Conservation (phyloP, 2,329 filamentous ascomycete genomes). For the Xylariaceae sp. region DNA sequence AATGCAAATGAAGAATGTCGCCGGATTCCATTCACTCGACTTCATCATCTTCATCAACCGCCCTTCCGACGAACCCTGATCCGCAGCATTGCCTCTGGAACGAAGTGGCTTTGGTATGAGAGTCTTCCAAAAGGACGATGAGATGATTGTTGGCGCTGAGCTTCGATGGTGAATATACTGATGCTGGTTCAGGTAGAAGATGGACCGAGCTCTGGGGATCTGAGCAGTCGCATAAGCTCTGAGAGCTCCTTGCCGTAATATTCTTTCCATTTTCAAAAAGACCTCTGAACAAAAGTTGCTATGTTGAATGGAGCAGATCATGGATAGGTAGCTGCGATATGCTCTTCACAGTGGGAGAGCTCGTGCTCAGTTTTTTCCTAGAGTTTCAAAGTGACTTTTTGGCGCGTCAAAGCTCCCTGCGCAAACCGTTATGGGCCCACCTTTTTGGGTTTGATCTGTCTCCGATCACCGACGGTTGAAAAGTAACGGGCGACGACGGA, state of each 20-base stretch:
- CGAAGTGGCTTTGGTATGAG: conserved; percentile 65
- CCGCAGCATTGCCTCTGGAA: conserved; percentile 33
- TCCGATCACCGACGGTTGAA: background rate
- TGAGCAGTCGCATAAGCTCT: conserved; percentile 13
- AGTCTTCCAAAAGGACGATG: conserved; percentile 62
- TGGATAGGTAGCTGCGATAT: background rate
- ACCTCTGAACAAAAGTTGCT: background rate
- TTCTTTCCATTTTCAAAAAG: conserved; percentile 15
- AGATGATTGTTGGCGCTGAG: conserved; percentile 47
- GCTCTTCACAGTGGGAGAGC: background rate
- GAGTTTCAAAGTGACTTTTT: too few species aligned
- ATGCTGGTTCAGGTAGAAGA: conserved; percentile 11
- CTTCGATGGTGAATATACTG: conserved; percentile 28
- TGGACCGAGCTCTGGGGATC: background rate
- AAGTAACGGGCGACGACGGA: too few species aligned
- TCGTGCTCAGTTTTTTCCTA: too few species aligned
- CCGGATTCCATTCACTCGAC: conserved; percentile 69
- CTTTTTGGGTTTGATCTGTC: too few species aligned
- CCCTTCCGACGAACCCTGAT: conserved; percentile 20
- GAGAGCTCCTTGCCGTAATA: conserved; percentile 18
- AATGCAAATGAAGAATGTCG: conserved; percentile 75
- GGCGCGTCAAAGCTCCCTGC: too few species aligned
- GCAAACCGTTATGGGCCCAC: too few species aligned
- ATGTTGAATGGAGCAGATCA: background rate
- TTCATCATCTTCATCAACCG: conserved; percentile 36